These are phyloP conservation scores for Trypanosoma scelopori DNA, from an alignment of 208 protist species.

Conservation along the genomic window DNA sequence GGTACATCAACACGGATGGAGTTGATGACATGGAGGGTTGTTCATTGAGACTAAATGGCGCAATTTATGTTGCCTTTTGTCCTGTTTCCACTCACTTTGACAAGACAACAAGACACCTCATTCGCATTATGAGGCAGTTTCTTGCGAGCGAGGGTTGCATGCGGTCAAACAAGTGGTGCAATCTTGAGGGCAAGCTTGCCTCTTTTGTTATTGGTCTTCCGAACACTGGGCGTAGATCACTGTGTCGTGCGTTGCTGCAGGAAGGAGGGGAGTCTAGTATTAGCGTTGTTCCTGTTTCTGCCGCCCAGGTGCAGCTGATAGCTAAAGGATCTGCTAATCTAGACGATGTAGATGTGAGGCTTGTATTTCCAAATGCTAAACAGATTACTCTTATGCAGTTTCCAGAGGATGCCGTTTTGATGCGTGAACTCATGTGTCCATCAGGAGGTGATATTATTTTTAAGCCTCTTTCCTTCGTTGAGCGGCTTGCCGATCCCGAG, in stretches of 20 bases:
- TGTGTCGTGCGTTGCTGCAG: slow-evolving; percentile 57
- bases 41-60: slow-evolving; percentile 20
- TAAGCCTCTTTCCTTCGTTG: slow-evolving; percentile 60
- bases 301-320: slow-evolving; percentile 77
- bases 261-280: slow-evolving; percentile 50
- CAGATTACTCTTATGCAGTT: slow-evolving; percentile 76
- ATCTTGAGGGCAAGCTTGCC: slow-evolving; percentile 77
- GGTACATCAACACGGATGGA: slow-evolving; percentile 36
- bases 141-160: slow-evolving; percentile 49
- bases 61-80: slow-evolving; percentile 41
- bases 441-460: slow-evolving; percentile 75
- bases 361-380: slow-evolving; percentile 82
- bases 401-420: slow-evolving; percentile 59
- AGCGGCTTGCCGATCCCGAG: slow-evolving; percentile 69
- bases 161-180: slow-evolving; percentile 48
- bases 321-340: slow-evolving; percentile 31
- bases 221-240: slow-evolving; percentile 68
- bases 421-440: slow-evolving; percentile 47
- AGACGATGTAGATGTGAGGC: slow-evolving; percentile 49
- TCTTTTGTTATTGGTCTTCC: slow-evolving; percentile 81
- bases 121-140: slow-evolving; percentile 73
- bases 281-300: slow-evolving; percentile 68
- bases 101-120: slow-evolving; percentile 50
- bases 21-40: slow-evolving; percentile 23
- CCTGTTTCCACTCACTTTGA: slow-evolving; percentile 70